These are phyloP conservation scores for Microascus cirrosus DNA, from an alignment of 2,329 filamentous ascomycete genomes.

Conservation along the genomic window DNA sequence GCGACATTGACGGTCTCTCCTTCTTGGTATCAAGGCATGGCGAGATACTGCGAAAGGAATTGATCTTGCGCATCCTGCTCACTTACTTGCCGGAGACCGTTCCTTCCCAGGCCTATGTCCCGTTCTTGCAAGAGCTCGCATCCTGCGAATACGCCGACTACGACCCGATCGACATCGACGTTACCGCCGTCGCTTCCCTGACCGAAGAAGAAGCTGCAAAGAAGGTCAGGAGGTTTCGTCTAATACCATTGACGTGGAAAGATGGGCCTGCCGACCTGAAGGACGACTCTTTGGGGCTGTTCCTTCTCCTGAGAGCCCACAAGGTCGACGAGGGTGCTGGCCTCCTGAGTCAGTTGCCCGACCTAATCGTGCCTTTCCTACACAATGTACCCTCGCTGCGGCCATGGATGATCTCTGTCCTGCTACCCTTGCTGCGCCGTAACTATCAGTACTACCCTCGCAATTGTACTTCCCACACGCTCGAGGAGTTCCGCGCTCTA, in stretches of 20 bases:
- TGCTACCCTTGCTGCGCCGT: constrained; percentile 58
- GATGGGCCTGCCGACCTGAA: constrained; percentile 33
- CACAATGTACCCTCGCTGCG: constrained; percentile 48
- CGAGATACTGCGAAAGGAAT: constrained; percentile 48
- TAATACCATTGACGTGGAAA: constrained; percentile 45
- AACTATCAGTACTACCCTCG: constrained; percentile 60
- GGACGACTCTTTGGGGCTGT: constrained; percentile 46
- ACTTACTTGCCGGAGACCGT: constrained; percentile 66
- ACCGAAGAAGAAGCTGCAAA: constrained; percentile 53
- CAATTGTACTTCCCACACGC: constrained; percentile 32
- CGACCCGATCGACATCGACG: constrained; percentile 37
- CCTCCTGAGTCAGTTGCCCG: constrained; percentile 55
- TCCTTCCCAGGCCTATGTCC: constrained; percentile 50
- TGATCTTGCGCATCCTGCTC: constrained; percentile 62
- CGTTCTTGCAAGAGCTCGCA: constrained; percentile 47
- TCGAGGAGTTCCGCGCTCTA: constrained; percentile 53
- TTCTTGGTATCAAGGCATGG: constrained; percentile 45
- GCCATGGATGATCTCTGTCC: constrained; percentile 56
- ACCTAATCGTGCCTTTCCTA: constrained; percentile 59
- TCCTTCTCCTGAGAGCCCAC: constrained; percentile 57
- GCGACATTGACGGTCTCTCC: constrained; percentile 52
- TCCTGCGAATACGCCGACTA: constrained; percentile 30
- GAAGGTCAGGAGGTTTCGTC: constrained; percentile 49
- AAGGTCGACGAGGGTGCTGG: constrained; percentile 62
- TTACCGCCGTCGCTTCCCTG: constrained; percentile 42